These are phyloP conservation scores for Xylaria sp. DNA, from an alignment of 2,329 filamentous ascomycete species.

Conservation along the genomic window DNA sequence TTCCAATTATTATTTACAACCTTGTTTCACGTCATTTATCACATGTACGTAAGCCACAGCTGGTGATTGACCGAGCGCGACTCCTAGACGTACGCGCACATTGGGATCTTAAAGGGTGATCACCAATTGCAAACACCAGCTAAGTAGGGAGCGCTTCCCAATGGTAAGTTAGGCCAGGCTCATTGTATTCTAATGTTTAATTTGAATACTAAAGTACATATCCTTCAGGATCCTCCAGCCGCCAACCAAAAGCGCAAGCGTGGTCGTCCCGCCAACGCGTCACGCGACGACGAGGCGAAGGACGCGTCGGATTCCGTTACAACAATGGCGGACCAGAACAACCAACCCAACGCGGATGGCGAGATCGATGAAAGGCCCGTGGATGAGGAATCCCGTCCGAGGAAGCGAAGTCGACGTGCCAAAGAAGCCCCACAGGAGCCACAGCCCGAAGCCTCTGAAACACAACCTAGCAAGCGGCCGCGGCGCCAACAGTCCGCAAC, in stretches of 20 bases:
- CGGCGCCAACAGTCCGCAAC: constrained; percentile 42
- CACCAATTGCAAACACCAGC: not conserved
- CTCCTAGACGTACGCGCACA: not conserved
- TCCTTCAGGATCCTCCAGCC: constrained; percentile 41
- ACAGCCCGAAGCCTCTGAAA: constrained; percentile 34
- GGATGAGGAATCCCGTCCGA: constrained; percentile 39
- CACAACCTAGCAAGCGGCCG: constrained; percentile 41
- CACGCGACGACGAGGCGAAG: constrained; percentile 45
- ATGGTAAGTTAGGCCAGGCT: constrained; percentile 20
- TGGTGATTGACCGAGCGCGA: constrained; percentile 14
- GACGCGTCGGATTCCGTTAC: constrained; percentile 43
- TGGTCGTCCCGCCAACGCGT: constrained; percentile 56
- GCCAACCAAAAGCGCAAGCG: constrained; percentile 56
- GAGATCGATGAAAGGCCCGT: constrained; percentile 37
- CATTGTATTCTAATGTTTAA: not conserved
- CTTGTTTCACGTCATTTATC: constrained; percentile 6
- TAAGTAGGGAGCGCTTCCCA: not conserved
- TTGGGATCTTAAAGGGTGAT: not conserved
- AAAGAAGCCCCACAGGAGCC: constrained; percentile 37
- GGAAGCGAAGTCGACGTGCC: constrained; percentile 43
- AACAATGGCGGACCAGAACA: constrained; percentile 38
- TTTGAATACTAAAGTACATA: constrained; percentile 19
- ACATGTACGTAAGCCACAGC: constrained; percentile 27
- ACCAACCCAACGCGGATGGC: constrained; percentile 25
- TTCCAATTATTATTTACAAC: not conserved